Evolutionary conservation across 371 early-diverging fungal species (phyloP), one percentile per base, ranked within the genome.

Genomic region (Scutellospora calospora): DNA sequence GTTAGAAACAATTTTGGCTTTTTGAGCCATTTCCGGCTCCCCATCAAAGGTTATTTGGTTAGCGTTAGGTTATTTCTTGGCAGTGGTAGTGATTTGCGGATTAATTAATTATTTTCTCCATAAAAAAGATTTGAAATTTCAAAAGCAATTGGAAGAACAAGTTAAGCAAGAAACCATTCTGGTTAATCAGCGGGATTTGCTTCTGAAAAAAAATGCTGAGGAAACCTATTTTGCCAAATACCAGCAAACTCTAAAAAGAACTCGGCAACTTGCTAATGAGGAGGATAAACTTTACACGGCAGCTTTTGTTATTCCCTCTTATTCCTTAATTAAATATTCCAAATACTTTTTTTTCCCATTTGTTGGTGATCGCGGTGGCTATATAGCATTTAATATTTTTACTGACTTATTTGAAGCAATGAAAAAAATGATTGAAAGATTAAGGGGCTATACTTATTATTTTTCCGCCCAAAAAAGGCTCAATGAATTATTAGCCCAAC

Each of bases 201-300:
- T 75, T 35, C 55, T 75, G 4, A 75, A 75, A n/a, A 75, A 75
- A 75, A 57, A 20, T 3, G 74, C 74, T 20, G n/a, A 25, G 12
- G n/a, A n/a, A n/a, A n/a, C n/a, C n/a, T n/a, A n/a, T n/a, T n/a
- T n/a, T n/a, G n/a, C n/a, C n/a, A n/a, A n/a, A n/a, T n/a, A n/a
- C n/a, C n/a, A n/a, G n/a, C n/a, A n/a, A n/a, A n/a, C n/a, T n/a
- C n/a, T n/a, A n/a, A n/a, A n/a, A n/a, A n/a, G n/a, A n/a, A n/a
- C n/a, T n/a, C n/a, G n/a, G n/a, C n/a, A n/a, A n/a, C n/a, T n/a
- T n/a, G n/a, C n/a, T n/a, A n/a, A n/a, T n/a, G n/a, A n/a, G n/a
- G n/a, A n/a, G n/a, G n/a, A n/a, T n/a, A n/a, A n/a, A n/a, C n/a
- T n/a, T n/a, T n/a, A n/a, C n/a, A n/a, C n/a, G n/a, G n/a, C n/a